Evolutionary conservation across 2,329 filamentous ascomycete genomes (phyloP).

Genomic region (Hymenoscyphus scutula): DNA sequence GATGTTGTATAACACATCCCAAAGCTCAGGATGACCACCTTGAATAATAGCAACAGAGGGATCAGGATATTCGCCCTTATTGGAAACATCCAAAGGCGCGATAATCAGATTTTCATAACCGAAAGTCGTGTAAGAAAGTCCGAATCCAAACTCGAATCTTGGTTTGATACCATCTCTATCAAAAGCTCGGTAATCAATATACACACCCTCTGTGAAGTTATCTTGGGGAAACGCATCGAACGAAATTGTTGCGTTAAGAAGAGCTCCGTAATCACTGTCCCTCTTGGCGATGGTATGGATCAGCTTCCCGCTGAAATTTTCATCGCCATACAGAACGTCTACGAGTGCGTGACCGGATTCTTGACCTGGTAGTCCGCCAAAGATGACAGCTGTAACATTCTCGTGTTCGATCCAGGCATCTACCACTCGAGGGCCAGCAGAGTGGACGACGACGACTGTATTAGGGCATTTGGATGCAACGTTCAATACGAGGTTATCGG

Average conservation of each 20-base stretch:
- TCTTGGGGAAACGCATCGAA: constrained; percentile 36
- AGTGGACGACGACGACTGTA: constrained; percentile 62
- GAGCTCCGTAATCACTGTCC: constrained; percentile 45
- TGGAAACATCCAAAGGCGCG: not conserved
- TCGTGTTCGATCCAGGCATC: constrained; percentile 69
- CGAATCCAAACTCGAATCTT: constrained; percentile 42
- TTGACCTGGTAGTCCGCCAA: constrained; percentile 78
- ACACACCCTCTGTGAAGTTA: constrained; percentile 40
- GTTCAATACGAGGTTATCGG: constrained; percentile 4
- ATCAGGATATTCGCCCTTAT: not conserved
- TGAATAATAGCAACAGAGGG: not conserved
- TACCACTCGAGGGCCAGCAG: constrained; percentile 56
- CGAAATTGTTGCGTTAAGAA: constrained; percentile 31
- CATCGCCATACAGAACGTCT: constrained; percentile 42
- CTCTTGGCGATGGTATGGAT: constrained; percentile 75
- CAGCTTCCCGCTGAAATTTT: constrained; percentile 69
- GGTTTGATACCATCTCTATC: constrained; percentile 39
- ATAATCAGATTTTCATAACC: constrained; percentile 33
- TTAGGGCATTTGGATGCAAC: constrained; percentile 48
- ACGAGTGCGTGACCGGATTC: constrained; percentile 77
- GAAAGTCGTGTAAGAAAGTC: constrained; percentile 55
- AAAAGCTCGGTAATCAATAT: constrained; percentile 53
- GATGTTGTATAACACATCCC: constrained; percentile 57
- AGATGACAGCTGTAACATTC: constrained; percentile 70
- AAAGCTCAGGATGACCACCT: constrained; percentile 58